phyloP scores from a whole-genome alignment of 352 stramenopile species.

The Phytopythium aichiense region DNA sequence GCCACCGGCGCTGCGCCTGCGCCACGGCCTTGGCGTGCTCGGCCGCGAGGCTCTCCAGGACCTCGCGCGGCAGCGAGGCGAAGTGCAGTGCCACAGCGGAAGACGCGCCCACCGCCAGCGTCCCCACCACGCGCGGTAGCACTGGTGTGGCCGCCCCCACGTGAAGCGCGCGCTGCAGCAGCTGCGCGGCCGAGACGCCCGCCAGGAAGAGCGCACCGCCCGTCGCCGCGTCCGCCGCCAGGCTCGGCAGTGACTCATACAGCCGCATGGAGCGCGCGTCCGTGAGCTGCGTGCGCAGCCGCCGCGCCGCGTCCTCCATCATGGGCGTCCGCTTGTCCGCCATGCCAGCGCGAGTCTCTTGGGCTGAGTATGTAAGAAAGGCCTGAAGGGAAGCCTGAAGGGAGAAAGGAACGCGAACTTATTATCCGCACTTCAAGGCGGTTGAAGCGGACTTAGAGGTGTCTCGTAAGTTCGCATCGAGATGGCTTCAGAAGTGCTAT shows the following conservation, averaged over 20 bases:
- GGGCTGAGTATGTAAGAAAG: background rate
- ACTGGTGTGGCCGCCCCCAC: slow-evolving; percentile 45
- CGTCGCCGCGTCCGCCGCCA: slow-evolving; percentile 40
- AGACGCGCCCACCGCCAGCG: slow-evolving; percentile 40
- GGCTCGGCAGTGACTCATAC: slow-evolving; percentile 34
- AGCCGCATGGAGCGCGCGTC: slow-evolving; percentile 37
- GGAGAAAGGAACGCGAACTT: background rate
- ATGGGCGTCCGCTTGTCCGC: slow-evolving; percentile 4
- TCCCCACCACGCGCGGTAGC: slow-evolving; percentile 34
- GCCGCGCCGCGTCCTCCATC: slow-evolving; percentile 14
- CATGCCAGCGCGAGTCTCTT: background rate
- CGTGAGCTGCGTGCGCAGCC: slow-evolving; percentile 26
- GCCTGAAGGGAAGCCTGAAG: background rate
- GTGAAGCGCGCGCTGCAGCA: slow-evolving; percentile 36
- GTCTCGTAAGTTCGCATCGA: background rate
- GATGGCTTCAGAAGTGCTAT: slow-evolving; percentile 4
- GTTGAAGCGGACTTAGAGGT: background rate
- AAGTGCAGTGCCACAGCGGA: slow-evolving; percentile 44
- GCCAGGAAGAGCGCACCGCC: slow-evolving; percentile 46
- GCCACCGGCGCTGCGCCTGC: slow-evolving; percentile 17
- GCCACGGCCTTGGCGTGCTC: slow-evolving; percentile 14
- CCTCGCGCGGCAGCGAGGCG: slow-evolving; percentile 40
- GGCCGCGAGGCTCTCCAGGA: slow-evolving; percentile 25
- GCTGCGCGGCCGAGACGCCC: slow-evolving; percentile 41
- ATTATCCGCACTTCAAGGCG: background rate